Conservation (phyloP, 768 basidiomycete species). For the Termitomyces sp. region DNA sequence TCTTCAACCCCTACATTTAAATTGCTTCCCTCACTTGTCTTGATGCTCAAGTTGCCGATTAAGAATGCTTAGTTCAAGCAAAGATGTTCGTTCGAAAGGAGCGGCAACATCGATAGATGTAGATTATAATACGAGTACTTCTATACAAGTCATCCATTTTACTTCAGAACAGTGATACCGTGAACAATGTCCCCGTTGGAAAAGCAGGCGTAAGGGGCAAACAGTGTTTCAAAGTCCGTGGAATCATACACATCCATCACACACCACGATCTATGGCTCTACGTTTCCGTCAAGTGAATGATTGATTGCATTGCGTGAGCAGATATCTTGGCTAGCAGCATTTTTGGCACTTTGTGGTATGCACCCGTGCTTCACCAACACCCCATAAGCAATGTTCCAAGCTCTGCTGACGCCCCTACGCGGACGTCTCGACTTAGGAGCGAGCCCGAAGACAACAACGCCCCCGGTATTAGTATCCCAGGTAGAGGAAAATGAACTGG, state of each 20-base stretch:
- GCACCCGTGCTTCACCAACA: background rate
- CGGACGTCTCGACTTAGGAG: conserved; percentile 49
- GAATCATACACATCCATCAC: background rate
- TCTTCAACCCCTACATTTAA: background rate
- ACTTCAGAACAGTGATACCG: no score
- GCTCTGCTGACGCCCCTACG: conserved; percentile 59
- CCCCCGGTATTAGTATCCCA: conserved; percentile 13
- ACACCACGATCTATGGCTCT: conserved; percentile 10
- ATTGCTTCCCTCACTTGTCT: background rate
- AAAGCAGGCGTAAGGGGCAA: background rate
- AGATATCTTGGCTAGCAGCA: conserved; percentile 6
- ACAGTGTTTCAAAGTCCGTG: background rate
- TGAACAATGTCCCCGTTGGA: background rate
- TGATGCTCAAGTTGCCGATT: background rate
- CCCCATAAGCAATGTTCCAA: conserved; percentile 43
- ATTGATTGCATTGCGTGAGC: conserved; percentile 2
- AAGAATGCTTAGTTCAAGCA: background rate
- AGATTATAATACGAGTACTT: background rate
- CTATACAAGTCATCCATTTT: background rate
- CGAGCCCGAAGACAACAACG: conserved; percentile 22
- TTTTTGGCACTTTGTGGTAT: conserved; percentile 12
- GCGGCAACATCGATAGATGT: background rate
- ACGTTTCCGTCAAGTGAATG: conserved; percentile 10
- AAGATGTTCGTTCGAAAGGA: no score
- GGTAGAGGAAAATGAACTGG: conserved; percentile 39